Conservation (phyloP, 164 flowering plant species). For the Annona cherimola region DNA sequence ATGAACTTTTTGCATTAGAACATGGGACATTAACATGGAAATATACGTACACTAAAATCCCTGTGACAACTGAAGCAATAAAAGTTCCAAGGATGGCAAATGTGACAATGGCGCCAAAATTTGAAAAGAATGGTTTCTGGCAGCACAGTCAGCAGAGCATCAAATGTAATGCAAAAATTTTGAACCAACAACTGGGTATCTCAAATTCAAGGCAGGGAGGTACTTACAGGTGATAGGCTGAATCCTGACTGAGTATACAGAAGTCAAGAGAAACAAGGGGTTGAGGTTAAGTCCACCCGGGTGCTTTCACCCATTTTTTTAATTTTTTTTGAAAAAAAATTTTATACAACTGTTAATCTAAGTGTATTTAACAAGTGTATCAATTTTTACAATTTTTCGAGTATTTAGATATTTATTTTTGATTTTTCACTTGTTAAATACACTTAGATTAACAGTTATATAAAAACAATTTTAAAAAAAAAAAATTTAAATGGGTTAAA, state of each 20-base stretch:
- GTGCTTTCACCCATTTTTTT: no score
- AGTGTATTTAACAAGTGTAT: no score
- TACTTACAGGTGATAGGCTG: slow-evolving; percentile 89
- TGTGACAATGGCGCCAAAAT: slow-evolving; percentile 97
- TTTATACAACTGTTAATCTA: no score
- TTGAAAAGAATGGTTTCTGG: slow-evolving; percentile 98
- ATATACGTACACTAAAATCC: slow-evolving; percentile 71
- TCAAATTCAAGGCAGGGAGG: neutral
- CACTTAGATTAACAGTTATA: no score
- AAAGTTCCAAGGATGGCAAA: slow-evolving; percentile 93
- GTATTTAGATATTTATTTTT: no score
- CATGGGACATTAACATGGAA: neutral
- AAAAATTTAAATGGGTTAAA: no score
- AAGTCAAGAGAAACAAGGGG: slow-evolving; percentile 57
- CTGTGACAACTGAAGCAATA: slow-evolving; percentile 85
- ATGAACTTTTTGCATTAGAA: neutral
- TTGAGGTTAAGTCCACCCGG: no score
- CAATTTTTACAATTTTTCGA: no score
- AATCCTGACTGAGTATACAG: slow-evolving; percentile 85
- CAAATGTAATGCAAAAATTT: neutral
- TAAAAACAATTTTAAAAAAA: no score
- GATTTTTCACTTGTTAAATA: no score
- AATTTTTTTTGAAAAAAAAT: no score
- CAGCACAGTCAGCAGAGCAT: neutral
- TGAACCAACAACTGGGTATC: neutral